Evolutionary conservation across 2,329 filamentous ascomycete genomes (phyloP), one percentile per base, ranked within the genome.

Genomic region (Geosmithia putterillii): DNA sequence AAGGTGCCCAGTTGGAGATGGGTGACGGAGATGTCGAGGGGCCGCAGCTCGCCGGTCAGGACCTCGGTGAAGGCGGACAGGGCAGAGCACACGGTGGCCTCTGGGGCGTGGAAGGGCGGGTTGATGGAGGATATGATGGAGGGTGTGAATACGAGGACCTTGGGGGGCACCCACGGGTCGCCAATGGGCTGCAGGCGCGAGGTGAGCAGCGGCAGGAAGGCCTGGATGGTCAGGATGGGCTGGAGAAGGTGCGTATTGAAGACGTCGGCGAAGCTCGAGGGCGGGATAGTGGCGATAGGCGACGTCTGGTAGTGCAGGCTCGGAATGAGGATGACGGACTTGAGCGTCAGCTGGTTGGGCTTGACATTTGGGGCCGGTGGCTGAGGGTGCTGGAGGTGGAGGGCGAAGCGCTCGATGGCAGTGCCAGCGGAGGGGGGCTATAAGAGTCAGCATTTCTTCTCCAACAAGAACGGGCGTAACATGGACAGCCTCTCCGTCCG

Each of bases 1-100:
- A 98, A 87, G 19, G 86, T 89, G 46, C 92, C 92, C 2, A 96
- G 79, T 62, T 90, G 87, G 58, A 98, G 73, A 57, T 95, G 87
- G 2, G 84, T 83, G 18, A 95, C 84, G 35, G 83, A 76, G 43
- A 95, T 83, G 42, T 73, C 75, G 32, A 92, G 71, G 4, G 86
- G 79, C 4, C 74, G 71, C 36, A 95, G 74, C 66, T 96, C 92
- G 44, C 80, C 79, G 14, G 83, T 74, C 10, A 96, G 71, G 1
- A 87, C 85, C 42, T 83, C 76, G 22, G 86, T 84, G 58, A 95
- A 95, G 21, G 86, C 85, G 12, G 85, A 80, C n/a, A 96, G 73
- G 4, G 86, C 90, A 18, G 84, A 83, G 51, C 84, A 84, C n/a
- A 92, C 77, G 3, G 85, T 83, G 32, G 86, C 85, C 64, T 96